phyloP scores from a whole-genome alignment of 768 basidiomycete genomes.

The Lactarius vividus region DNA sequence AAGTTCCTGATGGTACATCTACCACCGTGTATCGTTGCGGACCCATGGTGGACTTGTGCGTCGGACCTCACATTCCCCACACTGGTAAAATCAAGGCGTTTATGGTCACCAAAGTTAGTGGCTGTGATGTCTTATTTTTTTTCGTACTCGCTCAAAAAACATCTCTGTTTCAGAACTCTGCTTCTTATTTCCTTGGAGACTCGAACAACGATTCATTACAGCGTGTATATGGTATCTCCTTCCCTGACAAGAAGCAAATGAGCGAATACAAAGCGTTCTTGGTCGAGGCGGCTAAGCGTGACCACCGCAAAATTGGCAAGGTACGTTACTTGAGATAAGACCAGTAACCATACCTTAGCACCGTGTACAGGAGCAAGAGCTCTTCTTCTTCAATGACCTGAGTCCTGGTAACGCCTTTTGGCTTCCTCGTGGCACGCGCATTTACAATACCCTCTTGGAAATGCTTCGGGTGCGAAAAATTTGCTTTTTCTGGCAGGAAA shows the following conservation, averaged over 20 bases:
- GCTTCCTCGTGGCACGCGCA: conserved; percentile 93
- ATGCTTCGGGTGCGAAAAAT: conserved; percentile 71
- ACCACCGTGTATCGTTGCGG: conserved; percentile 99
- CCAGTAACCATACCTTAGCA: conserved; percentile 7
- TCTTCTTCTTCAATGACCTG: conserved; percentile 98
- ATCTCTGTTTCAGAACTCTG: conserved; percentile 68
- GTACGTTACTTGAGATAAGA: conserved; percentile 34
- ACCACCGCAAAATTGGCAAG: conserved; percentile 95
- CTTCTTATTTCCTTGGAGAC: conserved; percentile 97
- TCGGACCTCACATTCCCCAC: conserved; percentile 97
- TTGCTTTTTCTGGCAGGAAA: conserved; percentile 13
- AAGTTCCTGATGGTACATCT: conserved; percentile 93
- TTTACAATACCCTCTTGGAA: conserved; percentile 92
- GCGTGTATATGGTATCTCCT: conserved; percentile 96
- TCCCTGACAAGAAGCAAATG: conserved; percentile 96
- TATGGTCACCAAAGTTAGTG: conserved; percentile 85
- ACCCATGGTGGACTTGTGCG: conserved; percentile 95
- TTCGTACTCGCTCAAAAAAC: conserved; percentile 1
- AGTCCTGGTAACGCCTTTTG: conserved; percentile 97
- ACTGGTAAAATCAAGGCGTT: conserved; percentile 97
- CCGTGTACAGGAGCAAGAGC: conserved; percentile 75
- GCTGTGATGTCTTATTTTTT: background rate
- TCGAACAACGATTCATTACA: conserved; percentile 91
- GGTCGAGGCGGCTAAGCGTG: conserved; percentile 96
- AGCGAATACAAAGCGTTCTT: conserved; percentile 94